These are phyloP conservation scores for Teunomyces funiuensis DNA, from an alignment of 805 yeast species.

Conservation along the genomic window DNA sequence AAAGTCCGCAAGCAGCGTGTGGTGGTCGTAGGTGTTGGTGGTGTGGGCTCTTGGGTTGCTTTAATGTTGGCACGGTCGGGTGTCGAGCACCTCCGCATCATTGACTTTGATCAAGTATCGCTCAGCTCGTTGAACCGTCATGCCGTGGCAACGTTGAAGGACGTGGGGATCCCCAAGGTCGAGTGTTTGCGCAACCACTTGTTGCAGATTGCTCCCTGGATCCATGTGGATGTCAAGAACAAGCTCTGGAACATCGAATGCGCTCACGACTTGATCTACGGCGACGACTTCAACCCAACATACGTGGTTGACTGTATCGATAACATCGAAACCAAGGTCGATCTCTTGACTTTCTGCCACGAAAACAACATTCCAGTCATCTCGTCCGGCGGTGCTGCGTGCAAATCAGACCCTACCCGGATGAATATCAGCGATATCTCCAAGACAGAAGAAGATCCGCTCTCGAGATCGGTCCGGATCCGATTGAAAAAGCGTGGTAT, in stretches of 20 bases:
- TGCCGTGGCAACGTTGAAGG: slow-evolving; percentile 86
- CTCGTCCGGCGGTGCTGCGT: slow-evolving; percentile 96
- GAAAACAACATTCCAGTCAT: slow-evolving; percentile 63
- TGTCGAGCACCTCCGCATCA: slow-evolving; percentile 68
- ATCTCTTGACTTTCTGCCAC: slow-evolving; percentile 72
- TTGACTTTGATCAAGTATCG: slow-evolving; percentile 96
- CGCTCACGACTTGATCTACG: slow-evolving; percentile 60
- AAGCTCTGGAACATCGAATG: slow-evolving; percentile 71
- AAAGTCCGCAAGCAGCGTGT: slow-evolving; percentile 69
- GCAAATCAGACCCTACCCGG: slow-evolving; percentile 93
- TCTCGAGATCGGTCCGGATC: slow-evolving; percentile 84
- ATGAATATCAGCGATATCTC: slow-evolving; percentile 87
- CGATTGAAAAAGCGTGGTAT: slow-evolving; percentile 81
- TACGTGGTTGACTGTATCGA: slow-evolving; percentile 94
- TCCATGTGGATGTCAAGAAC: slow-evolving; percentile 71
- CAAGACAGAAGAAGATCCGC: slow-evolving; percentile 89
- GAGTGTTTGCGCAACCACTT: slow-evolving; percentile 72
- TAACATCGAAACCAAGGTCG: slow-evolving; percentile 95
- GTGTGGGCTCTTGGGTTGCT: slow-evolving; percentile 96
- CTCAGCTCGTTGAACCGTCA: slow-evolving; percentile 90
- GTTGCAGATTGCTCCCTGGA: slow-evolving; percentile 88
- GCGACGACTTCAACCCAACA: slow-evolving; percentile 56
- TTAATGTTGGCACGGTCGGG: slow-evolving; percentile 93
- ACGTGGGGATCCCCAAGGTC: slow-evolving; percentile 92
- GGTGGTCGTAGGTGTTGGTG: slow-evolving; percentile 92